Evolutionary conservation across 495 filamentous ascomycete genomes (phyloP).

Genomic region (Aspergillus steynii): DNA sequence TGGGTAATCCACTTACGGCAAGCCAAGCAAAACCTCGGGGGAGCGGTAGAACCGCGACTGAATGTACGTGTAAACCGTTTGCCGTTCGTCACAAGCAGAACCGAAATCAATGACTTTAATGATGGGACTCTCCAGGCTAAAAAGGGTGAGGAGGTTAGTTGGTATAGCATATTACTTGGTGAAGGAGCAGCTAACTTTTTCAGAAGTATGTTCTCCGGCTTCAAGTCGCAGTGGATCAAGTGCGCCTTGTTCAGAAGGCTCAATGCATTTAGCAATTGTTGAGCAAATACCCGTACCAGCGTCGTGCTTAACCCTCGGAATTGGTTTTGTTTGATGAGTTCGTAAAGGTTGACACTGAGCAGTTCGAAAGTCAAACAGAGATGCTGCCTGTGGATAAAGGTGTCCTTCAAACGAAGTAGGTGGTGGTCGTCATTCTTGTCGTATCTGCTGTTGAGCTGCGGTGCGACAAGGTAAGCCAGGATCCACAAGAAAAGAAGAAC

Average conservation of each 20-base stretch:
- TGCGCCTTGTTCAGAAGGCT: slow-evolving; percentile 94
- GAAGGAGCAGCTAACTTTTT: slow-evolving; percentile 69
- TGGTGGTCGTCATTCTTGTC: slow-evolving; percentile 99
- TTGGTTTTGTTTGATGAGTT: slow-evolving; percentile 99
- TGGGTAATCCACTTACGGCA: slow-evolving; percentile 59
- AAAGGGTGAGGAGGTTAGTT: slow-evolving; percentile 12
- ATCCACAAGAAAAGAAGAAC: not conserved
- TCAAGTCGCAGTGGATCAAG: slow-evolving; percentile 97
- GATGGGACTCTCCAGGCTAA: slow-evolving; percentile 91
- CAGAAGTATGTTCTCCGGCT: slow-evolving; percentile 96
- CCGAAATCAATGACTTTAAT: slow-evolving; percentile 99
- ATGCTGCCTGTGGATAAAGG: slow-evolving; percentile 98
- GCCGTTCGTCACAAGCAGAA: slow-evolving; percentile 96
- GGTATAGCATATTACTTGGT: no score
- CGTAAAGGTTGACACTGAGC: slow-evolving; percentile 96
- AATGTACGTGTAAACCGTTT: slow-evolving; percentile 99
- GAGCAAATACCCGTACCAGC: slow-evolving; percentile 95
- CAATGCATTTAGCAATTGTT: slow-evolving; percentile 91
- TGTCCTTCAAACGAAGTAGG: slow-evolving; percentile 92
- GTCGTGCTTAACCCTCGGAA: slow-evolving; percentile 98
- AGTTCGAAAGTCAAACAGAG: slow-evolving; percentile 97
- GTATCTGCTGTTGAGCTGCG: slow-evolving; percentile 91
- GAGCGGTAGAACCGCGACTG: slow-evolving; percentile 98
- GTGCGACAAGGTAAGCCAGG: slow-evolving; percentile 22
- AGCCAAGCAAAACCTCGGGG: slow-evolving; percentile 88